Percentiles rank a stretch among this genome's conserved stretches.
These are phyloP conservation scores for Suillus tomentosus DNA, from an alignment of 768 basidiomycete genomes.

Conservation along the genomic window DNA sequence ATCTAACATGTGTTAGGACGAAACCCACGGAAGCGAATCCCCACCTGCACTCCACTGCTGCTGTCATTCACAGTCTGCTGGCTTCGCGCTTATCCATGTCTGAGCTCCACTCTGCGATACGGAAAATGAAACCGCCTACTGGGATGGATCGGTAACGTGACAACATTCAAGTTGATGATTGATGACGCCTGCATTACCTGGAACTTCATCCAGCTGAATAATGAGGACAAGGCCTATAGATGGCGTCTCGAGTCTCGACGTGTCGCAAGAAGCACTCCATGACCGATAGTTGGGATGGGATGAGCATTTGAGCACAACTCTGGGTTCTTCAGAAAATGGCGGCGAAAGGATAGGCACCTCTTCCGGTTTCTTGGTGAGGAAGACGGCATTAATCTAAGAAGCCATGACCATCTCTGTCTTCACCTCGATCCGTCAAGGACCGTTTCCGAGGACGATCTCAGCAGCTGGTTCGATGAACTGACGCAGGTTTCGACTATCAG, in stretches of 20 bases:
- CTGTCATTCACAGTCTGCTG: too few species aligned
- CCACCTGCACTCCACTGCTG: too few species aligned
- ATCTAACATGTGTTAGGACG: too few species aligned
- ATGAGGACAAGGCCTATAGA: slow-evolving; percentile 84
- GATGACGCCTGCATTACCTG: slow-evolving; percentile 59
- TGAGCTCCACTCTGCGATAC: too few species aligned
- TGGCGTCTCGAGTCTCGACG: slow-evolving; percentile 87
- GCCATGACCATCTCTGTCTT: slow-evolving; percentile 87
- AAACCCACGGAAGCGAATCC: too few species aligned
- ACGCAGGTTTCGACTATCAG: slow-evolving; percentile 90
- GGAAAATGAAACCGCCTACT: too few species aligned
- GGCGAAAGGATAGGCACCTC: slow-evolving; percentile 56
- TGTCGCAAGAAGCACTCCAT: slow-evolving; percentile 81
- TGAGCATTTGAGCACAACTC: slow-evolving; percentile 74
- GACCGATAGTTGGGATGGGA: slow-evolving; percentile 77
- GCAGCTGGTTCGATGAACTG: slow-evolving; percentile 64
- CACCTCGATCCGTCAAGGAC: slow-evolving; percentile 84
- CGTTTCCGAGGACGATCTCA: slow-evolving; percentile 92
- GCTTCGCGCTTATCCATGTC: too few species aligned
- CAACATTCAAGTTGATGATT: too few species aligned
- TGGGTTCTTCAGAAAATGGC: slow-evolving; percentile 19
- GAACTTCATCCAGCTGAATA: slow-evolving; percentile 84
- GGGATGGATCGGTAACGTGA: too few species aligned
- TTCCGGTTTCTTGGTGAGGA: slow-evolving; percentile 83
- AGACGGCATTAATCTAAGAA: slow-evolving; percentile 85